Base-by-base conservation (phyloP, 169 alveolate genomes). In the Besnoitia besnoiti region DNA sequence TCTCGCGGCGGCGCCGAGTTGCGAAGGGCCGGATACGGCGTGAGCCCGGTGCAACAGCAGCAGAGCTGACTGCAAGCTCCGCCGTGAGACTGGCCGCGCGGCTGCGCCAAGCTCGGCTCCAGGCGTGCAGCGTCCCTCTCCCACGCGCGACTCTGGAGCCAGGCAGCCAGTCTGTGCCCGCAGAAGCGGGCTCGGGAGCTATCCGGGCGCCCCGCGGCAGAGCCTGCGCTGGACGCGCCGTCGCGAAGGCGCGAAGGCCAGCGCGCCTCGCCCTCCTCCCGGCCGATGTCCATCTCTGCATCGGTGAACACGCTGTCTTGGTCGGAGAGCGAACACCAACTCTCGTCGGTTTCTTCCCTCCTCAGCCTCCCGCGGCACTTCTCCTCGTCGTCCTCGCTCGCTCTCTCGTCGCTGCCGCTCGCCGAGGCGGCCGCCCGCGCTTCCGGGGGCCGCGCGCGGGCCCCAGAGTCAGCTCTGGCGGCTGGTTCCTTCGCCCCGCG, bases 41-140 rank as follows among this genome's bases (percentile, higher is more conserved):
- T 82, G 46, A 91, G 79, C 44, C 94, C 94, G 33, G 85, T 91
- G 87, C 94, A 91, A 16, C 59, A 87, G 87, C 94, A 91, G 85
- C 94, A 91, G 49, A 91, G 62, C 35, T 55, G 62, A 27, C 91
- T 80, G 79, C 94, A 91, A 47, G 80, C 27, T 5, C 67, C 3
- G 67, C 7, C 7, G 12, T n/a, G 67, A 49, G 59, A 16, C 67
- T 21, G 27, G 67, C 27, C 67, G 30, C 1, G 33, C 5, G 5
- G 67, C n/a, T 1, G 3, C 67, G 35, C 51, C 49, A 77, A 46
- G 0, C n/a, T n/a, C n/a, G 44, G 61, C 73, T 30, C 80, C 84
- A 40, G 62, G 62, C 76, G 67, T 80, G 76, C 82, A 62, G 75
- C 75, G 33, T 37, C 82, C 46, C 19, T 51, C 46, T 87, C 93